phyloP scores from a whole-genome alignment of 306 rosid genomes.

The Cotoneaster glaucophyllus region DNA sequence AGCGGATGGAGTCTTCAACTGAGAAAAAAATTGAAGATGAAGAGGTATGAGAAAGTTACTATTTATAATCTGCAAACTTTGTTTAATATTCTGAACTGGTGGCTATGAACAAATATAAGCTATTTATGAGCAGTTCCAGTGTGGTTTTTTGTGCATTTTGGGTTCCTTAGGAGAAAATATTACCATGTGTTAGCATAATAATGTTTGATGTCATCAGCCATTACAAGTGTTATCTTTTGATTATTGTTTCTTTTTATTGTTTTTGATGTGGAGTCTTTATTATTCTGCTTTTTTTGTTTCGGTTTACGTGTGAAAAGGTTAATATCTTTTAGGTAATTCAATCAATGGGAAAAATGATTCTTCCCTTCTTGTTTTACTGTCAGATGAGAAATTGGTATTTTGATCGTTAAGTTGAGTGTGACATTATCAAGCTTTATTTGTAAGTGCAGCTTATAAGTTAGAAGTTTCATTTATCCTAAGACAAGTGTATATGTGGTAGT shows the following conservation, averaged over 20 bases:
- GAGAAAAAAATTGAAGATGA: conserved; percentile 40
- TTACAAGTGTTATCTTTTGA: no score
- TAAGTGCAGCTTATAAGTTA: not conserved
- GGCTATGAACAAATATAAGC: not conserved
- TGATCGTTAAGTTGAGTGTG: not conserved
- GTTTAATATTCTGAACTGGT: not conserved
- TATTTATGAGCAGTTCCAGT: not conserved
- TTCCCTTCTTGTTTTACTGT: not conserved
- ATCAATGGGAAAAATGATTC: not conserved
- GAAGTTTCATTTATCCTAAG: not conserved
- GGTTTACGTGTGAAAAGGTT: not conserved
- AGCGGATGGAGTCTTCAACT: conserved; percentile 43
- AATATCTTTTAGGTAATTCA: not conserved
- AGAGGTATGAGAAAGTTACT: conserved; percentile 42
- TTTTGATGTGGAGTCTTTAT: not conserved
- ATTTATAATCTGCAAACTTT: not conserved
- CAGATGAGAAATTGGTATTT: not conserved
- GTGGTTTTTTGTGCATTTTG: not conserved
- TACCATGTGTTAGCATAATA: not conserved
- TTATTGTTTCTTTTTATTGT: no score
- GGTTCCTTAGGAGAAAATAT: not conserved
- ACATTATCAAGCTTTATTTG: not conserved
- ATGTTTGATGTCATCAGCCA: not conserved
- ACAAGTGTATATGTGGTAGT: not conserved
- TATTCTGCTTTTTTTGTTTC: not conserved